These are phyloP conservation scores for Saitozyma podzolica DNA, from an alignment of 768 basidiomycete species.

Conservation along the genomic window DNA sequence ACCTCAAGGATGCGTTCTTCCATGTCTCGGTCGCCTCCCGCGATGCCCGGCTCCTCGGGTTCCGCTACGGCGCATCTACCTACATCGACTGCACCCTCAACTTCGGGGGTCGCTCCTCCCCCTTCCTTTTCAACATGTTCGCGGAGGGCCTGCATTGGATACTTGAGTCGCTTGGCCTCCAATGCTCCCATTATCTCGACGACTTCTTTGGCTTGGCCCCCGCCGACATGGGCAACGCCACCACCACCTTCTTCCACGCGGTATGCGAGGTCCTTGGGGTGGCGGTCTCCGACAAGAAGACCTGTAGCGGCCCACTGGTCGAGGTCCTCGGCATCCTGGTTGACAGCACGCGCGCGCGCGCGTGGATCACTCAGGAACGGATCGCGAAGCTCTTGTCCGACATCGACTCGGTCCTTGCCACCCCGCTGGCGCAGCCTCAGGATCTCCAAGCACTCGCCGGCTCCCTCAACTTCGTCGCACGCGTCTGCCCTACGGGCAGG, in stretches of 20 bases:
- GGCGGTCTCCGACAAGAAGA: slow-evolving; percentile 2
- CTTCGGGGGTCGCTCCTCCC: slow-evolving; percentile 15
- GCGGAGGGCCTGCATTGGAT: slow-evolving; percentile 50
- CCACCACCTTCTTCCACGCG: background rate
- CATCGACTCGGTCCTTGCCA: background rate
- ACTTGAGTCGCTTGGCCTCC: slow-evolving; percentile 26
- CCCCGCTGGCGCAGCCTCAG: no score
- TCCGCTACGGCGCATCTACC: slow-evolving; percentile 18
- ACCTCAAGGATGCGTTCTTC: slow-evolving; percentile 48
- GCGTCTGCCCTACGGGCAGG: no score
- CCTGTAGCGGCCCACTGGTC: background rate
- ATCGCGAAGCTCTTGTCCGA: background rate
- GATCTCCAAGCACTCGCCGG: no score
- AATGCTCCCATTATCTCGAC: slow-evolving; percentile 36
- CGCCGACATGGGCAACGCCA: background rate
- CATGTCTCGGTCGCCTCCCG: slow-evolving; percentile 22
- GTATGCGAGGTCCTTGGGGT: slow-evolving; percentile 1
- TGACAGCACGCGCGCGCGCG: background rate
- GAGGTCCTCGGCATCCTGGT: slow-evolving; percentile 3
- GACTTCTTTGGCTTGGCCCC: slow-evolving; percentile 7
- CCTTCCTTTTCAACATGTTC: slow-evolving; percentile 39
- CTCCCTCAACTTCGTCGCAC: no score
- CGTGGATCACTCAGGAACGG: background rate
- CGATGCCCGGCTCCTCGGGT: slow-evolving; percentile 29
- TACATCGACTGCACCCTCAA: slow-evolving; percentile 9